Evolutionary conservation across 192 early-diverging fungal species (phyloP), one percentile per base, ranked within the genome.

Genomic region (Rhizophagus clarus): DNA sequence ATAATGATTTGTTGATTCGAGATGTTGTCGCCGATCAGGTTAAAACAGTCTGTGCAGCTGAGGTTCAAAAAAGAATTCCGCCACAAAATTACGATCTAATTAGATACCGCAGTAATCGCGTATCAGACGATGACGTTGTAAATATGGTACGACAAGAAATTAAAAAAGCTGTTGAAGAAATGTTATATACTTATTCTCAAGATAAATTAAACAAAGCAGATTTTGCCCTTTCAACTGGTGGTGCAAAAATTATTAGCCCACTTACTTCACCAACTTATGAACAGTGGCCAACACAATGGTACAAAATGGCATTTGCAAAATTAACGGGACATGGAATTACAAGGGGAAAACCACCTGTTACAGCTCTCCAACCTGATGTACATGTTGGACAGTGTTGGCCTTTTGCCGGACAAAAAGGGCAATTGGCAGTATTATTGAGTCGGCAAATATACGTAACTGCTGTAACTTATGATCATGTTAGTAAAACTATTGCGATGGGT

Each of bases 361-460:
- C 64, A 37, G 88, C 85, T 22, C 73, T 90, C 17, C 64, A 81
- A 37, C 86, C 86, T 0, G 77, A 83, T 49, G 85, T 85, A 15
- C 87, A 90, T 31, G 84, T 91, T 20, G 94, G 94, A 34, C 87
- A 92, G 79, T 95, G 94, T 79, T 95, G 94, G 94, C 87, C 91
- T 1, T 93, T 94, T 90, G 80, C 80, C 2, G 92, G 93, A 11
- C 82, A 85, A 56, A 45, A 82, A 20, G 94, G 94, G 0, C 87
- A 90, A 45, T 74, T 95, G n/a, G 92, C 87, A 0, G 85, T 95
- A 17, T 87, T 85, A 14, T 78, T 95, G 70, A 84, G 88, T 3
- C 80, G 89, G 74, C 80, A 86, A 24, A 88, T 93, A 37, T 83
- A 87, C 10, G 79, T 92, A 3, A 85, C 88, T 1, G 88, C 88